Evolutionary conservation across 768 basidiomycete genomes (phyloP).

Genomic region (Kwoniella shandongensis): DNA sequence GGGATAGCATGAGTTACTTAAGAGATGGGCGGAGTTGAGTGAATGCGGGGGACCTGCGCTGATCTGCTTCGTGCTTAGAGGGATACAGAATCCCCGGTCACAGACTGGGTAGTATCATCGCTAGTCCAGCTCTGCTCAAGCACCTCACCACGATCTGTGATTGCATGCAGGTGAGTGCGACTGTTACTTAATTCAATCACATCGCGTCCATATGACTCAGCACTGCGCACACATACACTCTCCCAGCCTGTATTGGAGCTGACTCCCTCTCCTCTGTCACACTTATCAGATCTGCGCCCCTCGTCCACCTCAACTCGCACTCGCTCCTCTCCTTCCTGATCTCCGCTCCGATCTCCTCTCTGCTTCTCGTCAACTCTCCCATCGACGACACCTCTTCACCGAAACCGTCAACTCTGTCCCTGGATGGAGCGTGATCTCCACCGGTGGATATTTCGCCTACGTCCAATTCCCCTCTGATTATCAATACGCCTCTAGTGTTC

Average conservation of each 20-base stretch:
- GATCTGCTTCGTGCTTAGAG: constrained; percentile 21
- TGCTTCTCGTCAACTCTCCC: constrained; percentile 59
- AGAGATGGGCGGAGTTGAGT: not conserved
- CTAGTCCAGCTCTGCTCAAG: constrained; percentile 61
- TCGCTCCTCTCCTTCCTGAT: constrained; percentile 60
- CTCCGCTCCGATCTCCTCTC: constrained; percentile 61
- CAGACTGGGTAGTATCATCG: constrained; percentile 70
- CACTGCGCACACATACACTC: too few relatives aligned
- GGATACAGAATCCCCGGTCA: constrained; percentile 64
- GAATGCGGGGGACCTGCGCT: not conserved
- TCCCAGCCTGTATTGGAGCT: constrained; percentile 1
- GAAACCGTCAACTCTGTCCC: constrained; percentile 56
- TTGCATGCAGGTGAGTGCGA: constrained; percentile 62
- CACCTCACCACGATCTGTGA: constrained; percentile 67
- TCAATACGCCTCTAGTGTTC: constrained; percentile 2
- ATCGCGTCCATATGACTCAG: not conserved
- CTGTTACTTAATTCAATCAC: not conserved
- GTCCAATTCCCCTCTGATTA: constrained; percentile 56
- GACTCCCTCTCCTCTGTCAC: constrained; percentile 1
- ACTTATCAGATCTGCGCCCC: constrained; percentile 65
- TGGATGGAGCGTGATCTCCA: constrained; percentile 65
- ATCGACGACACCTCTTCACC: constrained; percentile 64
- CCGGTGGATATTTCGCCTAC: constrained; percentile 77
- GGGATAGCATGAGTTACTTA: too few relatives aligned
- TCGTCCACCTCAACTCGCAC: constrained; percentile 68